Conservation (phyloP, 768 basidiomycete genomes). For the Serendipita vermifera region DNA sequence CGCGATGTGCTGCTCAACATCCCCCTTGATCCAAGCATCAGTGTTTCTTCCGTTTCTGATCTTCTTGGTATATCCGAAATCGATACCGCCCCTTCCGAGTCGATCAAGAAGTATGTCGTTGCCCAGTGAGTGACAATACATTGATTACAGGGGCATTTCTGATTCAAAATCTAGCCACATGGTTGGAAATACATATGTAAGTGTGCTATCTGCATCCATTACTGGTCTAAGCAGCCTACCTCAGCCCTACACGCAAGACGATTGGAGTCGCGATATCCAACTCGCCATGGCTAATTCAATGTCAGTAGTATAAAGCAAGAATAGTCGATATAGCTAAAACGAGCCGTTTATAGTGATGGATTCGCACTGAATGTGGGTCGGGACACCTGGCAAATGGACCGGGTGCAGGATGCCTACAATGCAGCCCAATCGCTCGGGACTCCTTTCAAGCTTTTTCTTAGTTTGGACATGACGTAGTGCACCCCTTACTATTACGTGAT, state of each 20-base stretch:
- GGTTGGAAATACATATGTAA: constrained; percentile 47
- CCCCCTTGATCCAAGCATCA: no score
- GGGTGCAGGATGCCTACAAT: constrained; percentile 50
- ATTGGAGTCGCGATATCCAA: constrained; percentile 34
- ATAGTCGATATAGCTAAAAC: no score
- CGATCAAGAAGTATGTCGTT: background rate
- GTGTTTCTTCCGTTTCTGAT: no score
- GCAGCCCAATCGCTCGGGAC: constrained; percentile 2
- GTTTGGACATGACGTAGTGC: constrained; percentile 42
- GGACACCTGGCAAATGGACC: constrained; percentile 48
- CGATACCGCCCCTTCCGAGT: no score
- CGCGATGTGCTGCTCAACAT: no score
- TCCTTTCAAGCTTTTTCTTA: constrained; percentile 15
- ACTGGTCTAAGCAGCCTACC: no score
- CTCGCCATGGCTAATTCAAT: constrained; percentile 38
- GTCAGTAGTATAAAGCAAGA: no score
- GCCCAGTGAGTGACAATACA: background rate
- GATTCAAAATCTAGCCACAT: constrained; percentile 18
- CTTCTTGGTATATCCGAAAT: no score
- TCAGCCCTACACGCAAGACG: constrained; percentile 33
- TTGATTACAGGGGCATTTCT: background rate
- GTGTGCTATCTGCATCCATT: background rate
- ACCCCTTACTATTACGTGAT: no score
- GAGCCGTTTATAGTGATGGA: constrained; percentile 15
- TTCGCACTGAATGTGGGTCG: constrained; percentile 49